Conservation (phyloP, 2,329 filamentous ascomycete genomes). For the Thielaviopsis musarum region DNA sequence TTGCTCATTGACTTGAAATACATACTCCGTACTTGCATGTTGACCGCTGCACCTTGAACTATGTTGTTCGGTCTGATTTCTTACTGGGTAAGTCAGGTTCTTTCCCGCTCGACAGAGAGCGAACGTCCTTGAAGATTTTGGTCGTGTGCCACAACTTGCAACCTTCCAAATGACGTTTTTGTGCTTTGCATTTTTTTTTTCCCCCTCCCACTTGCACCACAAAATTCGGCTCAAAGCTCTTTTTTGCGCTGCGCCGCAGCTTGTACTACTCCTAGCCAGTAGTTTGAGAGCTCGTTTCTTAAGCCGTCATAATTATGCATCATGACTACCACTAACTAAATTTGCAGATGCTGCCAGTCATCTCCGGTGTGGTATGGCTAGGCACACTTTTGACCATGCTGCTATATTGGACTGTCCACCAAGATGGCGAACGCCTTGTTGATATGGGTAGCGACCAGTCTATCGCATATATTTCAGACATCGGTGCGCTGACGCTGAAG, state of each 20-base stretch:
- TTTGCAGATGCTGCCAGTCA: constrained; percentile 46
- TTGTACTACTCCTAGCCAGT: neutral
- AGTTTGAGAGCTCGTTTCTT: neutral
- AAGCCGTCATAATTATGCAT: neutral
- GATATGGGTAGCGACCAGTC: constrained; percentile 41
- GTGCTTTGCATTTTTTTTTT: neutral
- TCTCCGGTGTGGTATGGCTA: constrained; percentile 49
- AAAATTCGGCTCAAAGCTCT: neutral
- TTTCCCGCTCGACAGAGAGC: neutral
- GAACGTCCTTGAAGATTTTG: neutral
- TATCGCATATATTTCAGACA: constrained; percentile 59
- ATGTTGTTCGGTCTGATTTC: constrained; percentile 11
- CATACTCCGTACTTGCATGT: neutral
- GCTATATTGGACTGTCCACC: constrained; percentile 47
- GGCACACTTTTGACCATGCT: constrained; percentile 53
- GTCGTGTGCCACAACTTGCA: neutral
- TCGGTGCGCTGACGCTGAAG: constrained; percentile 45
- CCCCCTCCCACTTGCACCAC: neutral
- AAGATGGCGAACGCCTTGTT: constrained; percentile 35
- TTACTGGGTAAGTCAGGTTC: constrained; percentile 10
- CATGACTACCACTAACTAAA: neutral
- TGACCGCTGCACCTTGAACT: neutral
- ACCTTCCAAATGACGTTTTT: neutral
- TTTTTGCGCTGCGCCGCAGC: neutral
- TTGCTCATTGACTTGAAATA: neutral